Evolutionary conservation across 208 protist species (phyloP).

Genomic region (Trypanosoma melophagium): DNA sequence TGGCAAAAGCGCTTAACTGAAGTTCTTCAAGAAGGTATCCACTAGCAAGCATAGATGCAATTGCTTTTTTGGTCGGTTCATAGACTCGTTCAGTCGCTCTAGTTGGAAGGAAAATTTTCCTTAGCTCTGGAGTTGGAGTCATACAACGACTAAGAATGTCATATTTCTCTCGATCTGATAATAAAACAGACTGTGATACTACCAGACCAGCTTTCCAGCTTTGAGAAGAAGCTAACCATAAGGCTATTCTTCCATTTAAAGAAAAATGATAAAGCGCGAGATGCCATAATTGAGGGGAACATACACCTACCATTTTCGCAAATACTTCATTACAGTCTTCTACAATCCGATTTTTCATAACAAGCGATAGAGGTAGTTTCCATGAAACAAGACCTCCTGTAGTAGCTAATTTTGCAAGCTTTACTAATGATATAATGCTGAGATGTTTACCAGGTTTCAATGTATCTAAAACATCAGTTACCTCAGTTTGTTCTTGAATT

Average conservation of each 20-base stretch:
- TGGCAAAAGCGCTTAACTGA: conserved; percentile 52
- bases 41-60: conserved; percentile 47
- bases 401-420: conserved; percentile 24
- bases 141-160: conserved; percentile 44
- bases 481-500: background rate
- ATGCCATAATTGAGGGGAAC: conserved; percentile 47
- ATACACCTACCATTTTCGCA: conserved; percentile 47
- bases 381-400: conserved; percentile 28
- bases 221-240: conserved; percentile 57
- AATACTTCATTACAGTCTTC: conserved; percentile 46
- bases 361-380: conserved; percentile 35
- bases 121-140: conserved; percentile 19
- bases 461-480: background rate
- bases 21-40: conserved; percentile 64
- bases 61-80: conserved; percentile 20
- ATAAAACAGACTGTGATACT: conserved; percentile 5
- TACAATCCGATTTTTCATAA: conserved; percentile 32
- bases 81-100: conserved; percentile 18
- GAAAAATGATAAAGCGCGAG: conserved; percentile 34
- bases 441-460: conserved; percentile 7
- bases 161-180: conserved; percentile 22
- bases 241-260: conserved; percentile 12
- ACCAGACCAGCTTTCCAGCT: conserved; percentile 46
- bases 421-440: conserved; percentile 12
- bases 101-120: conserved; percentile 22